Evolutionary conservation across 2,329 filamentous ascomycete genomes (phyloP).

Genomic region (Cladosporium austrohemisphaericum): DNA sequence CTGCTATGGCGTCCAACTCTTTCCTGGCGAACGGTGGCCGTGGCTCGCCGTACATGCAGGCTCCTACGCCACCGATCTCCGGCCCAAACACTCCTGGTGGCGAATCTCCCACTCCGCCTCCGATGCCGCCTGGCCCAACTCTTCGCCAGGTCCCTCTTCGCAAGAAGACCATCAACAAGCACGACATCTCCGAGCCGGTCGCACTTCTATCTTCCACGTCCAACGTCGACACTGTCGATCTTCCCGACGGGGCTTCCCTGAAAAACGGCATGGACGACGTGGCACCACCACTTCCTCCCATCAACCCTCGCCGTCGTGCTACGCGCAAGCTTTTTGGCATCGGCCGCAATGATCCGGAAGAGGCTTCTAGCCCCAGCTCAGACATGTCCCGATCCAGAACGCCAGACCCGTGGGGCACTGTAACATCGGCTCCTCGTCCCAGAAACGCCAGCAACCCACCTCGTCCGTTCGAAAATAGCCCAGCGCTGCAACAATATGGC

Average conservation of each 20-base stretch:
- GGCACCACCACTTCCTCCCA: conserved; percentile 55
- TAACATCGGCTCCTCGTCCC: background rate
- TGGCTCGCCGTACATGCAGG: conserved; percentile 46
- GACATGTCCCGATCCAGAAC: conserved; percentile 20
- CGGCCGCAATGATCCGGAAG: conserved; percentile 16
- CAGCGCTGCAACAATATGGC: conserved; percentile 19
- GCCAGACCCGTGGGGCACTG: conserved; percentile 21
- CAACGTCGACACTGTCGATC: conserved; percentile 55
- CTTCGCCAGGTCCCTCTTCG: conserved; percentile 43
- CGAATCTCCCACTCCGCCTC: conserved; percentile 18
- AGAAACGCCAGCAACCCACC: conserved; percentile 7
- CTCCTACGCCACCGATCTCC: conserved; percentile 52
- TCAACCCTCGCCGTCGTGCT: conserved; percentile 57
- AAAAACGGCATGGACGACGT: conserved; percentile 47
- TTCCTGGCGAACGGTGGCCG: conserved; percentile 21
- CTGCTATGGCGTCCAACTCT: conserved; percentile 21
- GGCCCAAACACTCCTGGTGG: conserved; percentile 41
- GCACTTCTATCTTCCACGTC: conserved; percentile 53
- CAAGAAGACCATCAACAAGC: conserved; percentile 58
- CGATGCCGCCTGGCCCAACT: conserved; percentile 35
- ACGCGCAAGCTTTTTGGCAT: conserved; percentile 33
- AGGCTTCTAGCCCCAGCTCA: background rate
- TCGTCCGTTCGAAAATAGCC: conserved; percentile 19
- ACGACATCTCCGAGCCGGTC: conserved; percentile 58
- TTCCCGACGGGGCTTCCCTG: conserved; percentile 54